Evolutionary conservation across 768 basidiomycete genomes (phyloP).

Genomic region (Kockovaella imperatae): DNA sequence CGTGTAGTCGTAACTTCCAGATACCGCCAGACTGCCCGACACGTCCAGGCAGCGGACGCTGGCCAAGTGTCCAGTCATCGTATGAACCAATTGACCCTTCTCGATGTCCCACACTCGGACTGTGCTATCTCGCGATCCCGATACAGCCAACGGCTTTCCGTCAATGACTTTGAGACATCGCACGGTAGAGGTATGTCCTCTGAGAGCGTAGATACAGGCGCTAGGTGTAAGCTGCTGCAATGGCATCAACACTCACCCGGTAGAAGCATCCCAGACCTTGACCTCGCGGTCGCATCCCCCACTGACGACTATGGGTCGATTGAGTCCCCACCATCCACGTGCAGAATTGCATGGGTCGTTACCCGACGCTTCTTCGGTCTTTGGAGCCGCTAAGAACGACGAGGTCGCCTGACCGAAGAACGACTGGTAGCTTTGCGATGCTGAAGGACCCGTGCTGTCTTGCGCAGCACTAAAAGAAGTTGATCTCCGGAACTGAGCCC

Average conservation of each 20-base stretch:
- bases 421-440: no score
- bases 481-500: no score
- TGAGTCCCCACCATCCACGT: conserved; percentile 85
- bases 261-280: conserved; percentile 82
- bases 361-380: conserved; percentile 36
- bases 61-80: conserved; percentile 66
- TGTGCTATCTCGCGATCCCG: conserved; percentile 78
- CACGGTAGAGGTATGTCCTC: conserved; percentile 82
- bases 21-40: conserved; percentile 71
- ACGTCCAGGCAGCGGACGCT: conserved; percentile 87
- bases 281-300: conserved; percentile 88
- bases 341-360: conserved; percentile 56
- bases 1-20: conserved; percentile 87
- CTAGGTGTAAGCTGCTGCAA: conserved; percentile 28
- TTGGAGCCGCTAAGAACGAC: no score
- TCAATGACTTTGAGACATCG: conserved; percentile 83
- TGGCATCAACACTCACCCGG: conserved; percentile 55
- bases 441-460: no score
- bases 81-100: conserved; percentile 52
- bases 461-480: no score
- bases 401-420: no score
- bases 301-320: conserved; percentile 71
- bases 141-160: conserved; percentile 77
- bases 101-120: conserved; percentile 91
- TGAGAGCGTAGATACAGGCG: conserved; percentile 66